Evolutionary conservation across 1,139 yeast genomes (phyloP).

Genomic region (Casaregolazyma lundiana): DNA sequence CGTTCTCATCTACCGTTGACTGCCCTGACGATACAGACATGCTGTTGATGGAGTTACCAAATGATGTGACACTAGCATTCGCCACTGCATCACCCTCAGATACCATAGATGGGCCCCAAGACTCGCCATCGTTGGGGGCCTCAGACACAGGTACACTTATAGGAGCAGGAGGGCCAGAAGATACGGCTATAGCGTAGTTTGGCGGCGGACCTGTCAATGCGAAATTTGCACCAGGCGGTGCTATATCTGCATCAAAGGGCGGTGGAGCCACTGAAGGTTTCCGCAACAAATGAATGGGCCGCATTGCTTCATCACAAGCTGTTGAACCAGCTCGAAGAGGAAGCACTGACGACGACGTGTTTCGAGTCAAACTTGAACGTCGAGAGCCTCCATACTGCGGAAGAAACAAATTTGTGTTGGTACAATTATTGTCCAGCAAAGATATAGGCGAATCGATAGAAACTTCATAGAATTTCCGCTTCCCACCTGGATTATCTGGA

Average conservation of each 20-base stretch:
- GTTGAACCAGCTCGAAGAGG: conserved; percentile 10
- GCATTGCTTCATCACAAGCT: conserved; percentile 1
- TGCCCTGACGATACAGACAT: neutral
- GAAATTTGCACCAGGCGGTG: conserved; percentile 17
- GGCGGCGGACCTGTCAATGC: conserved; percentile 15
- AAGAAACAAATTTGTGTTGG: conserved; percentile 33
- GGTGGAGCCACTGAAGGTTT: conserved; percentile 45
- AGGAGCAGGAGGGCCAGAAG: conserved; percentile 10
- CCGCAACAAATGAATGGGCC: conserved; percentile 36
- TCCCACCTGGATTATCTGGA: conserved; percentile 39
- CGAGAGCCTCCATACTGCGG: conserved; percentile 34
- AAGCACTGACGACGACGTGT: conserved; percentile 24
- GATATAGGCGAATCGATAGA: conserved; percentile 90
- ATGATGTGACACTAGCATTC: neutral
- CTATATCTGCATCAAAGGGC: conserved; percentile 31
- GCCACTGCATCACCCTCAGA: neutral
- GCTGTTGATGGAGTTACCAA: neutral
- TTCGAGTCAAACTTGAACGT: conserved; percentile 17
- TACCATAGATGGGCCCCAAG: conserved; percentile 1
- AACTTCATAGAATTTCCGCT: conserved; percentile 82
- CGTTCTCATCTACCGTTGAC: neutral
- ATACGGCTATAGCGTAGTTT: conserved; percentile 18
- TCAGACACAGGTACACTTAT: conserved; percentile 8
- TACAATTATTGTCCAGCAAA: conserved; percentile 49
- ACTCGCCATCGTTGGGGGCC: neutral